These are phyloP conservation scores for Pleurotus tuber-regium DNA, from an alignment of 768 basidiomycete species.

Conservation along the genomic window DNA sequence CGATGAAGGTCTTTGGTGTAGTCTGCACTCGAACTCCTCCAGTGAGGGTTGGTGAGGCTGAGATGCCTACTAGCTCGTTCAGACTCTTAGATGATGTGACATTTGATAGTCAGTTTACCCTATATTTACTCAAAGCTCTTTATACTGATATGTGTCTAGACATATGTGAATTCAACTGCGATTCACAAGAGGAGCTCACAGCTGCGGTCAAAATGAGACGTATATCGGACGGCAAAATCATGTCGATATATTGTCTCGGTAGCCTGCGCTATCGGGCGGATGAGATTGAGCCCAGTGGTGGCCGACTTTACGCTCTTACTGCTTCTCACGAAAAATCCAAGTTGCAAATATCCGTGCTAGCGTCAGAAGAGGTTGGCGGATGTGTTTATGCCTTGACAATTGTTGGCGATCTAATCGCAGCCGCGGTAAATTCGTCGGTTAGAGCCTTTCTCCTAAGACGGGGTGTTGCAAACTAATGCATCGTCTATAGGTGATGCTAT, in stretches of 20 bases:
- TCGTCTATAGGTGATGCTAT: constrained; percentile 43
- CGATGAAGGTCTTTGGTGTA: constrained; percentile 60
- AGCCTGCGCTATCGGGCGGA: constrained; percentile 37
- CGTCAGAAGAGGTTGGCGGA: constrained; percentile 50
- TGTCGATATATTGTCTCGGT: constrained; percentile 49
- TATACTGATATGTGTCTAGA: constrained; percentile 24
- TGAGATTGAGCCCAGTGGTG: constrained; percentile 51
- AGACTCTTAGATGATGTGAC: constrained; percentile 63
- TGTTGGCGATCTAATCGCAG: constrained; percentile 52
- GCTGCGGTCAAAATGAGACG: constrained; percentile 41
- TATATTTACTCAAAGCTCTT: background rate
- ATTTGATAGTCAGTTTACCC: constrained; percentile 52
- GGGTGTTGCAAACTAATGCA: background rate
- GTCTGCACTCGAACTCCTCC: constrained; percentile 57
- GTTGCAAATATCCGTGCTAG: constrained; percentile 35
- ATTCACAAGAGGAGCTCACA: constrained; percentile 61
- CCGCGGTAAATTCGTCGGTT: constrained; percentile 77
- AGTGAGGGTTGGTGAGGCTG: constrained; percentile 47
- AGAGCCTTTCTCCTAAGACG: constrained; percentile 20
- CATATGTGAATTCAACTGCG: constrained; percentile 46
- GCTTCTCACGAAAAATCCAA: constrained; percentile 25
- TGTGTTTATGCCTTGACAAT: constrained; percentile 66
- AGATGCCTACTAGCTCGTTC: constrained; percentile 51
- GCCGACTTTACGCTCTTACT: constrained; percentile 60
- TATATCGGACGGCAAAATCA: constrained; percentile 25